phyloP scores from a whole-genome alignment of 345 rosid species.

The Acer yangbiense region DNA sequence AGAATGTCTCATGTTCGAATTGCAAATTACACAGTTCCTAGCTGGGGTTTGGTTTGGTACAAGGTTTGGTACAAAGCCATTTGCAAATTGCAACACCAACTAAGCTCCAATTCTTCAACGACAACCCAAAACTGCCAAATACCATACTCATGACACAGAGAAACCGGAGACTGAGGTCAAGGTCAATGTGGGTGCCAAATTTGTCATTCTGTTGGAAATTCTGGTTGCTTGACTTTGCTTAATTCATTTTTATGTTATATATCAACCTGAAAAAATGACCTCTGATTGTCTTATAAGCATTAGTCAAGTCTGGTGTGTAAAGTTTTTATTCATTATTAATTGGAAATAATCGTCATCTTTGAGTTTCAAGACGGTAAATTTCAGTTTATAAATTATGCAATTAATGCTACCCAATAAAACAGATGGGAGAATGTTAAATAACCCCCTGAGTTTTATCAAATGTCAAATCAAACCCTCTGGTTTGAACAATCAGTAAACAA shows the following conservation, averaged over 20 bases:
- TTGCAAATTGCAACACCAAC: background rate
- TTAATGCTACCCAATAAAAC: background rate
- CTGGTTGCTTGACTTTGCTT: background rate
- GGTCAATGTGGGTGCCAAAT: slow-evolving; percentile 12
- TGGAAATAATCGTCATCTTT: too few species aligned
- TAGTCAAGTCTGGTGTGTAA: background rate
- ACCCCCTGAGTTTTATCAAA: too few species aligned
- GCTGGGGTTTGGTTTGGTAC: too few species aligned
- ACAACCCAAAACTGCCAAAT: background rate
- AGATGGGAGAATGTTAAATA: too few species aligned
- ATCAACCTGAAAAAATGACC: background rate
- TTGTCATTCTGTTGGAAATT: slow-evolving; percentile 9
- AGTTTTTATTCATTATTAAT: too few species aligned
- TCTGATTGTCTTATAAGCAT: background rate
- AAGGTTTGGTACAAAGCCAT: background rate
- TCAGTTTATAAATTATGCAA: background rate
- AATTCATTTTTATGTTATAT: too few species aligned
- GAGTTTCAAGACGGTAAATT: background rate
- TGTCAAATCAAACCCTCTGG: too few species aligned
- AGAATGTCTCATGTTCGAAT: too few species aligned
- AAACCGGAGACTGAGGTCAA: slow-evolving; percentile 10
- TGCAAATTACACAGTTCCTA: too few species aligned
- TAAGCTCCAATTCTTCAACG: background rate
- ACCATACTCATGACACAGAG: background rate
- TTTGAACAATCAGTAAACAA: too few species aligned